A percentile compares a stretch with the other conserved stretches of the same genome.
Conservation (phyloP, 805 yeast species). For the Ogataea degrootiae region DNA sequence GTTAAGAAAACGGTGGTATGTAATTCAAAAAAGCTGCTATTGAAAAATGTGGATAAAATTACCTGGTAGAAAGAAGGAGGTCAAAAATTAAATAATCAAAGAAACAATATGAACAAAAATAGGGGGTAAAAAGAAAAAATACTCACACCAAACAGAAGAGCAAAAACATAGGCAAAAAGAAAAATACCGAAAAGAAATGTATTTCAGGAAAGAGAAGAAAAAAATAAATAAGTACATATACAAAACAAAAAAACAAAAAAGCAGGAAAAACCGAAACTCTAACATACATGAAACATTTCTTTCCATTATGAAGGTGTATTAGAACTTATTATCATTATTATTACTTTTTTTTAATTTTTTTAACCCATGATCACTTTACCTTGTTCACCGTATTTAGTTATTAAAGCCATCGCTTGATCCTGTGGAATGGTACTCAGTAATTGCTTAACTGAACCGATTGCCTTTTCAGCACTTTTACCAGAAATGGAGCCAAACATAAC, state of each 20-base stretch:
- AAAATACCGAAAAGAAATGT: too few species aligned
- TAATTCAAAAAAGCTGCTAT: too few species aligned
- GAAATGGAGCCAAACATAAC: slow-evolving; percentile 58
- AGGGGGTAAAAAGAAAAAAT: too few species aligned
- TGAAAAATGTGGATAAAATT: too few species aligned
- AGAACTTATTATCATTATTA: too few species aligned
- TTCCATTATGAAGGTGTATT: too few species aligned
- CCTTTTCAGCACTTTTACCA: slow-evolving; percentile 68
- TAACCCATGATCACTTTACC: slow-evolving; percentile 37
- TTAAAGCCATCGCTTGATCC: slow-evolving; percentile 57
- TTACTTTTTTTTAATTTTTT: neutral
- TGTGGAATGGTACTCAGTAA: slow-evolving; percentile 64
- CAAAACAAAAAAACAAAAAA: neutral
- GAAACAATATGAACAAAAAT: too few species aligned
- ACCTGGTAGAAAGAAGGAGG: too few species aligned
- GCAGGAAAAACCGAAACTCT: neutral
- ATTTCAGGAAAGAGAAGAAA: neutral
- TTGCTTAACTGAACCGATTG: slow-evolving; percentile 57
- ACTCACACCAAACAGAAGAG: too few species aligned
- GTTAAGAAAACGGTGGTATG: too few species aligned
- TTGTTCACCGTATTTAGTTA: slow-evolving; percentile 59
- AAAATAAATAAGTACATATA: neutral
- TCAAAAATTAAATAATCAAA: too few species aligned
- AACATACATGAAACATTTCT: neutral
- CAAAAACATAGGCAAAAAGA: too few species aligned